Conservation (phyloP, 108 stramenopile species). For the Asterionellopsis glacialis region DNA sequence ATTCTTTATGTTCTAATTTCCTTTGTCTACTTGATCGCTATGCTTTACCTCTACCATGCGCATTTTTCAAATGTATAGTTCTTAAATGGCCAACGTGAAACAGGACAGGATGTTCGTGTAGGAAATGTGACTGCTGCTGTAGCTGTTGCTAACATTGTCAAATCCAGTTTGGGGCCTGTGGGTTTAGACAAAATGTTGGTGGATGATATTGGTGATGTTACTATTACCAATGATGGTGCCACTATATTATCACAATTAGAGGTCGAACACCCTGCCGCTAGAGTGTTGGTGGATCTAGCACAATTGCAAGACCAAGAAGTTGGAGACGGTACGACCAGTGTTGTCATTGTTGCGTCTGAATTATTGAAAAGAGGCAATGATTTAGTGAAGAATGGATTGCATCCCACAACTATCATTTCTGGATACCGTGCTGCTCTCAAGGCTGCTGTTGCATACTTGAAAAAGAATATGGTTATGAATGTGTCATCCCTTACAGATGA, state of each 20-base stretch:
- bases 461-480: constrained; percentile 87
- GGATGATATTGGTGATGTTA: constrained; percentile 98
- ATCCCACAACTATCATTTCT: constrained; percentile 97
- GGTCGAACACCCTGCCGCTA: constrained; percentile 99
- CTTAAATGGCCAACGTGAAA: constrained; percentile 80
- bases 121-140: constrained; percentile 96
- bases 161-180: constrained; percentile 96
- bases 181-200: constrained; percentile 99
- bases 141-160: constrained; percentile 99
- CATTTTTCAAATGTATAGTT: constrained; percentile 47
- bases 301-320: constrained; percentile 98
- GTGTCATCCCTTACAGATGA: constrained; percentile 74
- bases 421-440: constrained; percentile 97
- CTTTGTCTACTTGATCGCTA: no score
- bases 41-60: no score
- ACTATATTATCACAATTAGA: constrained; percentile 97
- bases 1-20: no score
- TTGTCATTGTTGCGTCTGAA: constrained; percentile 97
- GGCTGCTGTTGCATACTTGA: constrained; percentile 94
- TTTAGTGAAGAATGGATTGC: constrained; percentile 91
- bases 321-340: constrained; percentile 98
- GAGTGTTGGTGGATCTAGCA: constrained; percentile 97
- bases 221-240: constrained; percentile 99
- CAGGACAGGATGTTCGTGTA: constrained; percentile 90
- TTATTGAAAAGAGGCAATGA: constrained; percentile 94